phyloP scores from a whole-genome alignment of 768 basidiomycete species.

The Roridomyces roridus region DNA sequence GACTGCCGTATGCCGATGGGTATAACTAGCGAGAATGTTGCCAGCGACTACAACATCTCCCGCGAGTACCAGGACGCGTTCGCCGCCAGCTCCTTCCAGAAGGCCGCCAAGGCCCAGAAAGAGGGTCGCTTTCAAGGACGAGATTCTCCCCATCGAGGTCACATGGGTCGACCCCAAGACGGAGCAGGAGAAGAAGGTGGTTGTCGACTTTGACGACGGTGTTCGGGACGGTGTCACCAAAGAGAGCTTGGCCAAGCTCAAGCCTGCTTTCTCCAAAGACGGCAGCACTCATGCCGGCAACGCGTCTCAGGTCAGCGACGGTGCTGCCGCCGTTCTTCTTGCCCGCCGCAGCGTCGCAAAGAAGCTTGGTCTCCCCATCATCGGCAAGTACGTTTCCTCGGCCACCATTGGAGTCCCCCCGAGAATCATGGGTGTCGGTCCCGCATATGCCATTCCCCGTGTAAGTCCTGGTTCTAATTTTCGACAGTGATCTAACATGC shows the following conservation, averaged over 20 bases:
- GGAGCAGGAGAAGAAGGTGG: conserved; percentile 65
- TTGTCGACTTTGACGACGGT: conserved; percentile 86
- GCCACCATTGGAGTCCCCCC: conserved; percentile 82
- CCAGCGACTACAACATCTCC: conserved; percentile 74
- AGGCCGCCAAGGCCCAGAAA: conserved; percentile 81
- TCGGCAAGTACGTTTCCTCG: conserved; percentile 84
- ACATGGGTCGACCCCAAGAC: conserved; percentile 77
- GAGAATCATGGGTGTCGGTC: conserved; percentile 91
- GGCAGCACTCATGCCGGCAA: conserved; percentile 86
- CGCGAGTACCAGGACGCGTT: conserved; percentile 85
- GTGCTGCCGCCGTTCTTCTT: conserved; percentile 89
- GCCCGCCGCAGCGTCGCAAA: conserved; percentile 81
- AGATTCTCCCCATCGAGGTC: conserved; percentile 84
- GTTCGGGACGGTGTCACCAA: conserved; percentile 85
- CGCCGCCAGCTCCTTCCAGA: conserved; percentile 83
- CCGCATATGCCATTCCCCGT: conserved; percentile 85
- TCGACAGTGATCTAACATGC: neutral
- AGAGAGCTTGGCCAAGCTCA: conserved; percentile 79
- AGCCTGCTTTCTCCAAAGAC: conserved; percentile 82
- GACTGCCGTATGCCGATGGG: conserved; percentile 92
- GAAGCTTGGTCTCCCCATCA: conserved; percentile 82
- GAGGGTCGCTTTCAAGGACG: conserved; percentile 81
- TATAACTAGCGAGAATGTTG: conserved; percentile 94
- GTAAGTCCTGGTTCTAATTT: conserved; percentile 29
- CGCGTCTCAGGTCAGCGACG: conserved; percentile 91